Evolutionary conservation across 2,329 filamentous ascomycete genomes (phyloP).

Genomic region (Didymellaceae sp.): DNA sequence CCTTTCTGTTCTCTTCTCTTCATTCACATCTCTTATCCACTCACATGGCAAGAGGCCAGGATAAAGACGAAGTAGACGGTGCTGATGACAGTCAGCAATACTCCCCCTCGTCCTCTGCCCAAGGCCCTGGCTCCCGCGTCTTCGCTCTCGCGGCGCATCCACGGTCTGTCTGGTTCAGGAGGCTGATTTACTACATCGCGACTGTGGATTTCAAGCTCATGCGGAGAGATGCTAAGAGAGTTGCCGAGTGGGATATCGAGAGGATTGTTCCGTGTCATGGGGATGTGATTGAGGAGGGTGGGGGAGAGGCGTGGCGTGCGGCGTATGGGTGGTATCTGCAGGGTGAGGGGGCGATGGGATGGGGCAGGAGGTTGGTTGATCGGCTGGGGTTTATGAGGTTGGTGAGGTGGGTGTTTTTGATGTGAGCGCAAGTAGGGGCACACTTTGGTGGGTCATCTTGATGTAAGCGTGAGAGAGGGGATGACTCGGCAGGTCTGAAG

Average conservation of each 20-base stretch:
- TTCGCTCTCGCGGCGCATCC: slow-evolving; percentile 24
- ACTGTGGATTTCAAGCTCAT: slow-evolving; percentile 19
- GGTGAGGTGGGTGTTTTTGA: slow-evolving; percentile 20
- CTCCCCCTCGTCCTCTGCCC: slow-evolving; percentile 13
- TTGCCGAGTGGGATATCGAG: slow-evolving; percentile 23
- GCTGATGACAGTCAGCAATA: slow-evolving; percentile 20
- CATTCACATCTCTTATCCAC: too few relatives aligned
- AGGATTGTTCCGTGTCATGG: slow-evolving; percentile 24
- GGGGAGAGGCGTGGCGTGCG: slow-evolving; percentile 14
- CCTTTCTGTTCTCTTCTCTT: too few relatives aligned
- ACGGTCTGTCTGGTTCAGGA: slow-evolving; percentile 21
- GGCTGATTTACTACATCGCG: slow-evolving; percentile 22
- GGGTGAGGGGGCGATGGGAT: not conserved
- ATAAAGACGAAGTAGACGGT: too few relatives aligned
- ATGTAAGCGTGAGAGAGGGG: too few relatives aligned
- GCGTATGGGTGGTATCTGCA: slow-evolving; percentile 22
- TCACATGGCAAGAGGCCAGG: too few relatives aligned
- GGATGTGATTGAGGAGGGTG: slow-evolving; percentile 16
- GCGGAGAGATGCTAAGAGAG: slow-evolving; percentile 21
- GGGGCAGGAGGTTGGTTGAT: not conserved
- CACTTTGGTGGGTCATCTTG: too few relatives aligned
- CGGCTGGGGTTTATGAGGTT: slow-evolving; percentile 15
- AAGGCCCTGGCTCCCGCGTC: slow-evolving; percentile 13
- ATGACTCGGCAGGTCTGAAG: too few relatives aligned
- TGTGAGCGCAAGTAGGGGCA: too few relatives aligned